A percentile compares a stretch with the other conserved stretches of the same genome.
phyloP scores from a whole-genome alignment of 306 rosid genomes.

The Castanea crenata region DNA sequence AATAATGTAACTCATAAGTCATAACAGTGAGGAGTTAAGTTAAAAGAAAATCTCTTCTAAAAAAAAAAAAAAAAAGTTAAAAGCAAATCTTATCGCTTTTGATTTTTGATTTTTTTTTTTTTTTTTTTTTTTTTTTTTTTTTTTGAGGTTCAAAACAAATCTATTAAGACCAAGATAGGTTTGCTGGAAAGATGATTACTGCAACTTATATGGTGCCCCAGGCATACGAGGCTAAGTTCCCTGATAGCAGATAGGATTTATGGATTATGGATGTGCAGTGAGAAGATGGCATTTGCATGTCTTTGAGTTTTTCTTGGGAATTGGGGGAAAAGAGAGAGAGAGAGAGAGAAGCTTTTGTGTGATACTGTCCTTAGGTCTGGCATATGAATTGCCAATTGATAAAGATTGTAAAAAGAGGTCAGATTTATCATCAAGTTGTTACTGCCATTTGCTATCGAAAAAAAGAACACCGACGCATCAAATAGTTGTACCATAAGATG shows the following conservation, averaged over 20 bases:
- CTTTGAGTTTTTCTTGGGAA: neutral
- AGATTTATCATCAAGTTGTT: neutral
- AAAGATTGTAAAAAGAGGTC: neutral
- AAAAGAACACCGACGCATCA: too few species aligned
- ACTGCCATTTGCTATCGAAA: neutral
- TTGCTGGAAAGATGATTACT: slow-evolving; percentile 97
- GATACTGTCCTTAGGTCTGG: neutral
- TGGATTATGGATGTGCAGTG: neutral
- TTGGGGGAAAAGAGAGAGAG: neutral
- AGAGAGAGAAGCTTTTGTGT: neutral
- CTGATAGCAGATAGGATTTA: slow-evolving; percentile 44
- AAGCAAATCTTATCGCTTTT: too few species aligned
- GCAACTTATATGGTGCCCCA: slow-evolving; percentile 85
- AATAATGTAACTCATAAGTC: too few species aligned
- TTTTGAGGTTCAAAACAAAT: too few species aligned
- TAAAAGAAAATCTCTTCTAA: too few species aligned
- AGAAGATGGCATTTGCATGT: neutral
- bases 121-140: too few species aligned
- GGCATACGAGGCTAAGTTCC: slow-evolving; percentile 59
- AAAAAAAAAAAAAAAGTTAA: too few species aligned
- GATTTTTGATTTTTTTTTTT: too few species aligned
- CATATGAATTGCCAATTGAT: neutral
- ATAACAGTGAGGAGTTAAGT: too few species aligned
- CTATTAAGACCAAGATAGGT: slow-evolving; percentile 52
- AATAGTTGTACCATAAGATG: too few species aligned